Base-by-base conservation (phyloP, 2,329 filamentous ascomycete species). In the Scedosporium apiospermum region DNA sequence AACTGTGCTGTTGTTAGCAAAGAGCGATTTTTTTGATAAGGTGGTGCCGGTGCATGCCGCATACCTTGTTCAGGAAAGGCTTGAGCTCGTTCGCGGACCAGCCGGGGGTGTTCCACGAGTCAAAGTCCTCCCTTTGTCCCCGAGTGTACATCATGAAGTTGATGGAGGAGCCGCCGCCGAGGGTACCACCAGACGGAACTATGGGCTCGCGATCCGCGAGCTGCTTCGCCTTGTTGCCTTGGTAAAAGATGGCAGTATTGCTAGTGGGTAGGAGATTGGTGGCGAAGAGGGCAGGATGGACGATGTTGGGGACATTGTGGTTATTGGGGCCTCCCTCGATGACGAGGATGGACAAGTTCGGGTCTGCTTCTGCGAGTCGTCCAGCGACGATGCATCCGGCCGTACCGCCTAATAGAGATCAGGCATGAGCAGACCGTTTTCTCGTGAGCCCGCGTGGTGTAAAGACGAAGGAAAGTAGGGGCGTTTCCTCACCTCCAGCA, bases 401-500 rank as follows among this genome's bases (percentile, higher is more conserved):
- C 1, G 67, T 68, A 38, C 71, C 71, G 3, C 71, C 71, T 73
- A 30, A 18, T 49, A 49, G 44, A 49, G 6, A 23, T 49, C 44
- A 18, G 16, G 6, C 6, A 49, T 49, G 44, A n/a, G 16, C 21
- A 23, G 44, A 49, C n/a, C 5, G 10, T 14, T 12, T 38, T 38
- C 34, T 5, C 7, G 3, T 34, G 30, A 34, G 6, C 30, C 30
- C 30, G 34, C 44, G n/a, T 14, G n/a, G 21, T 14, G 5, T 9
- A 6, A 49, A 49, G 44, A 4, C 14, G n/a, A 21, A 23, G 12
- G 44, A 49, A 41, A 3, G 57, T 10, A 6, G 38, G 23, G 9
- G n/a, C 7, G 6, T 55, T 12, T 14, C 65, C 68, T 51, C 69
- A 76, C 77, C 78, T 66, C 80, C 80, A 3, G 76, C 77, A 61